Conservation (phyloP, 2,329 filamentous ascomycete species). For the Ascochyta viciae-villosae region DNA sequence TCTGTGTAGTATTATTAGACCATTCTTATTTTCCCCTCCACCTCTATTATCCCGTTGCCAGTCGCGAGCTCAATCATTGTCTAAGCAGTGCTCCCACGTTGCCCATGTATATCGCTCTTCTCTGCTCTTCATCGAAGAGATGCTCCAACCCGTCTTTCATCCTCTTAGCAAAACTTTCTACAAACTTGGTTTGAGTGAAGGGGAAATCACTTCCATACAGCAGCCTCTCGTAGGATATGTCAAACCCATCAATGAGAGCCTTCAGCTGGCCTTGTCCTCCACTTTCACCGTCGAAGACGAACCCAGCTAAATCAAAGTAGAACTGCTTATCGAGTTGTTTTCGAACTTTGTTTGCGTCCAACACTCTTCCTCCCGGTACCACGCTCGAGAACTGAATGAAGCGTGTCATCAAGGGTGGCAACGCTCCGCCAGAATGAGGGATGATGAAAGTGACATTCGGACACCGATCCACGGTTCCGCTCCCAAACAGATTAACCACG, state of each 20-base stretch:
- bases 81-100: slow-evolving; percentile 49
- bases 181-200: slow-evolving; percentile 53
- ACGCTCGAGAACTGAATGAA: slow-evolving; percentile 52
- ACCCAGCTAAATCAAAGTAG: slow-evolving; percentile 62
- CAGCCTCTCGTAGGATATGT: slow-evolving; percentile 48
- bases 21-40: neutral
- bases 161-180: slow-evolving; percentile 47
- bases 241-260: slow-evolving; percentile 54
- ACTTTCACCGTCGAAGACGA: slow-evolving; percentile 53
- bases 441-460: slow-evolving; percentile 58
- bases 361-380: slow-evolving; percentile 44
- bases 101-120: slow-evolving; percentile 47
- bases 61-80: neutral
- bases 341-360: slow-evolving; percentile 37
- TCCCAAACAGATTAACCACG: slow-evolving; percentile 58
- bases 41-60: neutral
- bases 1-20: slow-evolving; percentile 5
- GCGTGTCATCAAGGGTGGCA: slow-evolving; percentile 55
- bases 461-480: slow-evolving; percentile 55
- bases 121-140: slow-evolving; percentile 47
- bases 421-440: slow-evolving; percentile 57
- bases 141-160: slow-evolving; percentile 53
- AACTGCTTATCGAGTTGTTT: slow-evolving; percentile 51
- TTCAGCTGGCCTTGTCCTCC: slow-evolving; percentile 54
- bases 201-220: slow-evolving; percentile 64